Conservation (phyloP, 192 early-diverging fungal genomes). For the Backusella mclennaniae region DNA sequence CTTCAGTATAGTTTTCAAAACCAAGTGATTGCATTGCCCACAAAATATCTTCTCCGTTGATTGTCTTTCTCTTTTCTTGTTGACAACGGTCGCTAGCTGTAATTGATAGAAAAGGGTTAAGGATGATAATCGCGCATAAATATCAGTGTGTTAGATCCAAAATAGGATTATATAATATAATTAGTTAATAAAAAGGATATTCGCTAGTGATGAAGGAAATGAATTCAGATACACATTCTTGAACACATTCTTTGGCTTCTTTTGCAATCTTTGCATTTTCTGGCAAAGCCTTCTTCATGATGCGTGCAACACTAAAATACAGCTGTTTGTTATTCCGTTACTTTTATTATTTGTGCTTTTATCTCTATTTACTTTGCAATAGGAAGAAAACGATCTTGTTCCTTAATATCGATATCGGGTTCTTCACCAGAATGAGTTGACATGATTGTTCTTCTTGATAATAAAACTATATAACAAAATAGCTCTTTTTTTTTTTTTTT, state of each 20-base stretch:
- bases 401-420: slow-evolving; percentile 75
- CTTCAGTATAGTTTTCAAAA: slow-evolving; percentile 95
- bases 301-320: slow-evolving; percentile 71
- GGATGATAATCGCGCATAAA: slow-evolving; percentile 9
- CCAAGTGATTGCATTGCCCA: slow-evolving; percentile 98
- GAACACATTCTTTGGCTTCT: slow-evolving; percentile 95
- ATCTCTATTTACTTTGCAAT: slow-evolving; percentile 68
- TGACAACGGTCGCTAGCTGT: slow-evolving; percentile 91
- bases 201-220: slow-evolving; percentile 98
- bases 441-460: background rate
- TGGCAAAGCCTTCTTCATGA: slow-evolving; percentile 96
- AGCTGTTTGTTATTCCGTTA: background rate
- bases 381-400: slow-evolving; percentile 95
- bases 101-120: slow-evolving; percentile 17
- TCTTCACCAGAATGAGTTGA: slow-evolving; percentile 58
- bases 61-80: slow-evolving; percentile 95
- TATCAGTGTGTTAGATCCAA: background rate
- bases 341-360: background rate
- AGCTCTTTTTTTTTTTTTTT: background rate
- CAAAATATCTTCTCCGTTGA: slow-evolving; percentile 97
- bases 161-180: background rate
- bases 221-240: slow-evolving; percentile 98
- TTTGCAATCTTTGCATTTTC: slow-evolving; percentile 98
- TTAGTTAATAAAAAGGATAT: slow-evolving; percentile 48
- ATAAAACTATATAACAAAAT: background rate